Evolutionary conservation across 192 early-diverging fungal genomes (phyloP).

Genomic region (Coemansia umbellata): DNA sequence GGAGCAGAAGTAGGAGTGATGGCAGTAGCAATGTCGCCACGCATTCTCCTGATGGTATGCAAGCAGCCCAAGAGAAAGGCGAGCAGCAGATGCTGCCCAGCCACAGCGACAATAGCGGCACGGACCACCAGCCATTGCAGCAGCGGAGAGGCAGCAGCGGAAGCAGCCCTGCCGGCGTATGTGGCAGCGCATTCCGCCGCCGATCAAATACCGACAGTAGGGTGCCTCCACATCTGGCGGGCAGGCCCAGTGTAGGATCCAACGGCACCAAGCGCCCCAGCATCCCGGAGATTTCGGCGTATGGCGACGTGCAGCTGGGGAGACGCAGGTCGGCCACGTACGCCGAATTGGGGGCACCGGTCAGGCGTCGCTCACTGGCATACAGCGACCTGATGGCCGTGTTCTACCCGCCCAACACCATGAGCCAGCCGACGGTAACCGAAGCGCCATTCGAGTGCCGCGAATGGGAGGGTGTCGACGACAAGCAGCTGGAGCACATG

Average conservation of each 20-base stretch:
- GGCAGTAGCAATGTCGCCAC: too few relatives aligned
- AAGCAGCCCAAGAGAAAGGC: too few relatives aligned
- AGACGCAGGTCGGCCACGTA: constrained; percentile 24
- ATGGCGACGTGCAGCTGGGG: neutral
- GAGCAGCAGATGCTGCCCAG: too few relatives aligned
- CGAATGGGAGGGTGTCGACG: neutral
- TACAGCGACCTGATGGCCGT: constrained; percentile 49
- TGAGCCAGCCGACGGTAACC: constrained; percentile 42
- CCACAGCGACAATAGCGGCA: too few relatives aligned
- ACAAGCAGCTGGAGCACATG: neutral
- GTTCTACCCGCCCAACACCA: constrained; percentile 43
- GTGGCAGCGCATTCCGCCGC: neutral
- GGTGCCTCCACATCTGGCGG: neutral
- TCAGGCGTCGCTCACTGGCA: constrained; percentile 35
- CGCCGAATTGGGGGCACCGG: constrained; percentile 19
- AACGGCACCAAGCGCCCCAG: neutral
- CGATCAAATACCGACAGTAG: neutral
- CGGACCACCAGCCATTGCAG: too few relatives aligned
- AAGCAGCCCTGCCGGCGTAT: too few relatives aligned
- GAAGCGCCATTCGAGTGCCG: constrained; percentile 40
- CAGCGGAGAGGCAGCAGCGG: too few relatives aligned
- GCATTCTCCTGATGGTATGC: too few relatives aligned
- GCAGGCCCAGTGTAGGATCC: neutral
- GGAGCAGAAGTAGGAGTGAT: too few relatives aligned
- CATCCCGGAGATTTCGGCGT: neutral